Percentiles rank a stretch among this genome's conserved stretches.
Conservation (phyloP, 192 early-diverging fungal genomes). For the Coemansia sp. region DNA sequence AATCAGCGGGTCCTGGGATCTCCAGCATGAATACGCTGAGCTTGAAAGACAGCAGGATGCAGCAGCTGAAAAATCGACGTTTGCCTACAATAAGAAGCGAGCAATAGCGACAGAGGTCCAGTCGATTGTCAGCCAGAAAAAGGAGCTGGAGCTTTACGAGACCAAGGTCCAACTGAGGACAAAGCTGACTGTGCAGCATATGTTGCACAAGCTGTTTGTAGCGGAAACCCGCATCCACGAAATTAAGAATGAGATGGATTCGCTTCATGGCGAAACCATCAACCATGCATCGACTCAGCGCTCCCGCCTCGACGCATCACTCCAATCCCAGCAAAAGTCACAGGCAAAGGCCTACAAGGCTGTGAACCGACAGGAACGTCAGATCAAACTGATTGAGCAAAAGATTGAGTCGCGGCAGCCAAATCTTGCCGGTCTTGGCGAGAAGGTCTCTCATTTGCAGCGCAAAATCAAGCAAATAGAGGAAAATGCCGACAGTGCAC, state of each 20-base stretch:
- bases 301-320: constrained; percentile 57
- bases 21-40: constrained; percentile 84
- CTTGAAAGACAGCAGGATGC: constrained; percentile 81
- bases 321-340: constrained; percentile 65
- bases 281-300: constrained; percentile 53
- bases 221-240: constrained; percentile 67
- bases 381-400: constrained; percentile 70
- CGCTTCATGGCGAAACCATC: constrained; percentile 54
- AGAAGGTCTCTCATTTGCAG: constrained; percentile 70
- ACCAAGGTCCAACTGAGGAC: constrained; percentile 64
- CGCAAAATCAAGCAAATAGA: constrained; percentile 67
- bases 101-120: constrained; percentile 89
- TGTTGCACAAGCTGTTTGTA: constrained; percentile 92
- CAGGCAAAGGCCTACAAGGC: constrained; percentile 75
- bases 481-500: constrained; percentile 58
- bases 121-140: constrained; percentile 88
- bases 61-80: constrained; percentile 83
- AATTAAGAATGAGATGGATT: constrained; percentile 62
- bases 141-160: constrained; percentile 85
- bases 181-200: constrained; percentile 65
- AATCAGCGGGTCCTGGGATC: constrained; percentile 91
- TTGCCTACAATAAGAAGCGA: constrained; percentile 90
- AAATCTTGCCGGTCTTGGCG: constrained; percentile 56
- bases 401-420: constrained; percentile 68
- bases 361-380: constrained; percentile 68